These are phyloP conservation scores for Alloteropsis semialata DNA, from an alignment of 176 grass and related monocot genomes.

Conservation along the genomic window DNA sequence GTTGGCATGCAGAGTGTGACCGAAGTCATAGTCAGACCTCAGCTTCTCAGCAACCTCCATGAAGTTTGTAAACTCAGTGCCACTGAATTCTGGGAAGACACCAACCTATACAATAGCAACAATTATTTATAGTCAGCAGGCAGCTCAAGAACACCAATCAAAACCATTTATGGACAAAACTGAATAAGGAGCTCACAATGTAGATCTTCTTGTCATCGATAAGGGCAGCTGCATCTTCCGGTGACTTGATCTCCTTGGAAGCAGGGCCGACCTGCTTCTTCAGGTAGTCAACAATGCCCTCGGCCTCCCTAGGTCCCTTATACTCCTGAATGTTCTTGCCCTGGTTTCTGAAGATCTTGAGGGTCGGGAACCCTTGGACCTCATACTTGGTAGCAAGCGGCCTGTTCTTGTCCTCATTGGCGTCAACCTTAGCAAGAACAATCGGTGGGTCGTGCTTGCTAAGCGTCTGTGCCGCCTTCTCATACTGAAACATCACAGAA, in stretches of 20 bases:
- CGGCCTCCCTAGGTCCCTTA: slow-evolving; percentile 88
- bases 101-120: slow-evolving; percentile 56
- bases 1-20: slow-evolving; percentile 63
- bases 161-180: background rate
- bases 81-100: slow-evolving; percentile 67
- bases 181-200: slow-evolving; percentile 55
- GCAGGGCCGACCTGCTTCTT: slow-evolving; percentile 96
- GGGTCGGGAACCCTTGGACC: slow-evolving; percentile 83
- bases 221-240: slow-evolving; percentile 46
- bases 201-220: slow-evolving; percentile 61
- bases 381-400: slow-evolving; percentile 67
- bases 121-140: background rate
- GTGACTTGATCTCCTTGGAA: slow-evolving; percentile 74
- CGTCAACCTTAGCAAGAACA: slow-evolving; percentile 86
- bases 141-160: background rate
- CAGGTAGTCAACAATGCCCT: slow-evolving; percentile 85
- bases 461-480: slow-evolving; percentile 73
- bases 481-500: slow-evolving; percentile 62
- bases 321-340: slow-evolving; percentile 78
- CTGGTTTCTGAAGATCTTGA: slow-evolving; percentile 89
- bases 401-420: slow-evolving; percentile 71
- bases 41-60: slow-evolving; percentile 83
- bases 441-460: slow-evolving; percentile 78
- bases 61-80: slow-evolving; percentile 72
- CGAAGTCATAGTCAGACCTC: slow-evolving; percentile 76